A percentile compares a stretch with the other conserved stretches of the same genome.
Evolutionary conservation across 164 flowering plant species (phyloP).

Genomic region (Liriodendron chinense): DNA sequence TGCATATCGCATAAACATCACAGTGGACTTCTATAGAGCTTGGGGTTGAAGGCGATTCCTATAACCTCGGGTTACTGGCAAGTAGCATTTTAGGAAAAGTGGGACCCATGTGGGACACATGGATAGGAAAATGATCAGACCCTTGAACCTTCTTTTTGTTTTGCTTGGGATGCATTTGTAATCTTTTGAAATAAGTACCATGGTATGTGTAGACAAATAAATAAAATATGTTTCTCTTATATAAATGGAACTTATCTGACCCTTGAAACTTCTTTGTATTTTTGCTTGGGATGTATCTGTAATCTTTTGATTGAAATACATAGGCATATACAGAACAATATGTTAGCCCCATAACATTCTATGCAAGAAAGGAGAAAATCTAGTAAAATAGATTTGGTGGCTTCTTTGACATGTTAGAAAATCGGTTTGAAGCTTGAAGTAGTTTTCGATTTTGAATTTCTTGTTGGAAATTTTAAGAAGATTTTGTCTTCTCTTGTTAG

Average conservation of each 20-base stretch:
- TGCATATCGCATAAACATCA: too few species aligned
- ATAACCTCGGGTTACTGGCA: too few species aligned
- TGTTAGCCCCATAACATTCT: not conserved
- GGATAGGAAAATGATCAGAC: too few species aligned
- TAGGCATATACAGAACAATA: not conserved
- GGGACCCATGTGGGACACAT: too few species aligned
- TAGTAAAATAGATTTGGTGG: not conserved
- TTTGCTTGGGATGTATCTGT: not conserved
- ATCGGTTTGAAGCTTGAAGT: not conserved
- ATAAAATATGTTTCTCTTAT: not conserved
- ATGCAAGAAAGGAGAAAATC: not conserved
- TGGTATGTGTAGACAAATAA: not conserved
- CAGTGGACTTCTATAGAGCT: too few species aligned
- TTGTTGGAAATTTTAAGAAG: not conserved
- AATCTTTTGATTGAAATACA: not conserved
- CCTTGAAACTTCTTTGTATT: not conserved
- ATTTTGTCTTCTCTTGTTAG: not conserved
- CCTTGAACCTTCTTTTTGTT: not conserved
- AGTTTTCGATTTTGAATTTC: not conserved
- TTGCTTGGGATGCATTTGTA: not conserved
- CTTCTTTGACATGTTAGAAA: not conserved
- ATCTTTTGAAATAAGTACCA: not conserved
- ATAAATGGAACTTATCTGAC: not conserved
- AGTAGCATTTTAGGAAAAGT: too few species aligned
- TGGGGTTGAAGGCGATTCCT: too few species aligned